These are phyloP conservation scores for Phytomonas sp. DNA, from an alignment of 208 protist species.

Conservation along the genomic window DNA sequence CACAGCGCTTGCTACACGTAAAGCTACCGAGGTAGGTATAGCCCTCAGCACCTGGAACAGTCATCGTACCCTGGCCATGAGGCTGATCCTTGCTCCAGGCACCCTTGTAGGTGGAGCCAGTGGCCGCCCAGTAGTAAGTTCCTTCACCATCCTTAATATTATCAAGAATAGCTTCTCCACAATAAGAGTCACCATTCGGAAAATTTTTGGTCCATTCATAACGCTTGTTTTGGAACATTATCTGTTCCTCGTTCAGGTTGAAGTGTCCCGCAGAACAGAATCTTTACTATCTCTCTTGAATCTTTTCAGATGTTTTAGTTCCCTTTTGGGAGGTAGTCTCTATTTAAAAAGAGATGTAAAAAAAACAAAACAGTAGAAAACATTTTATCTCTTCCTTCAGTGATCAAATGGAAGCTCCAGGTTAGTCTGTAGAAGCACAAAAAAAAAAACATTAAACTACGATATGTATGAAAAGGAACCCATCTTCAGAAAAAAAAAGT, in stretches of 20 bases:
- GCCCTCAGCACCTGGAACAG: constrained; percentile 34
- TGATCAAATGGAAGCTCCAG: not conserved
- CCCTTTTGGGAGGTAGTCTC: not conserved
- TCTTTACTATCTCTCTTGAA: not conserved
- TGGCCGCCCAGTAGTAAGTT: constrained; percentile 53
- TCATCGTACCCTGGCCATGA: constrained; percentile 55
- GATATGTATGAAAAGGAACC: not conserved
- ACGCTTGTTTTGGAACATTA: constrained; percentile 9
- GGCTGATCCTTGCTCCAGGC: constrained; percentile 39
- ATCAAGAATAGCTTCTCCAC: constrained; percentile 49
- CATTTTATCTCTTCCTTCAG: not conserved
- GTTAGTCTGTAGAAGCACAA: not conserved
- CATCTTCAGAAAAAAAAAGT: not conserved
- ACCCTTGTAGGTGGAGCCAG: constrained; percentile 46
- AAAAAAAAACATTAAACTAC: not conserved
- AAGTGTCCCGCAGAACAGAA: not conserved
- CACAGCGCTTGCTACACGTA: constrained; percentile 46
- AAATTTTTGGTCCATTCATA: constrained; percentile 57
- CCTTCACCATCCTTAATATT: constrained; percentile 57
- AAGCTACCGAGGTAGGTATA: constrained; percentile 66
- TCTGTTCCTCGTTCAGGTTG: not conserved
- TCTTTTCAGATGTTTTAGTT: not conserved
- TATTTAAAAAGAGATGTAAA: not conserved
- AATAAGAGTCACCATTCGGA: constrained; percentile 60
- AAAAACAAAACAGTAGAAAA: not conserved